Evolutionary conservation across 768 basidiomycete genomes (phyloP), one percentile per base, ranked within the genome.

Genomic region (Piloderma croceum): DNA sequence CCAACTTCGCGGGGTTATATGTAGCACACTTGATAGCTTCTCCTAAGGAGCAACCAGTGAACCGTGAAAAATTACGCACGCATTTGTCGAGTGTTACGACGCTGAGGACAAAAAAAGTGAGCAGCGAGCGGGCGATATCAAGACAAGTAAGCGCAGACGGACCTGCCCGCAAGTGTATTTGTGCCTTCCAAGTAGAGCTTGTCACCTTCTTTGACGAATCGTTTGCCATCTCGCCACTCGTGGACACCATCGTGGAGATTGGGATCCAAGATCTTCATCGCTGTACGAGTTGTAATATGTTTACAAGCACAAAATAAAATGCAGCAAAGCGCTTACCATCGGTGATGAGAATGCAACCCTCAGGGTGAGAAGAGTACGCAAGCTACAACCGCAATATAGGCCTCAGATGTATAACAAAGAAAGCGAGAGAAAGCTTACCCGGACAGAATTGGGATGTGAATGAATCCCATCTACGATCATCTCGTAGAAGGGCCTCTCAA

Each of bases 401-500:
- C 15, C 9, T 29, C 10, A 29, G 15, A 15, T 15, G 15, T 29
- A 29, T 29, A 15, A 9, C 5, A 5, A 29, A 15, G 11, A 23
- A 9, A 38, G 21, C 18, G 27, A 48, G 24, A 39, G 15, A 24
- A 1, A 32, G 67, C 81, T 41, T 59, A 91, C 85, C 52, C 86
- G 70, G 42, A 93, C 86, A 32, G 88, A 88, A 57, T 90, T 88
- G 12, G 91, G 90, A 59, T 93, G 90, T 10, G 80, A 86, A 56
- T 94, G 91, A 39, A 91, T 78, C 1, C 90, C 91, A 57, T 94
- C 91, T 6, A 90, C 90, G 46, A 93, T 94, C 39, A 93, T 66
- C 39, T 83, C 89, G 53, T 88, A 94, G 61, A 79, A 93, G 11
- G 91, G 91, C 47, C 88, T 67, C 50, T 70, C 69, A 63, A 79